These are phyloP conservation scores for Fusarium ramigenum DNA, from an alignment of 2,329 filamentous ascomycete genomes.

Conservation along the genomic window DNA sequence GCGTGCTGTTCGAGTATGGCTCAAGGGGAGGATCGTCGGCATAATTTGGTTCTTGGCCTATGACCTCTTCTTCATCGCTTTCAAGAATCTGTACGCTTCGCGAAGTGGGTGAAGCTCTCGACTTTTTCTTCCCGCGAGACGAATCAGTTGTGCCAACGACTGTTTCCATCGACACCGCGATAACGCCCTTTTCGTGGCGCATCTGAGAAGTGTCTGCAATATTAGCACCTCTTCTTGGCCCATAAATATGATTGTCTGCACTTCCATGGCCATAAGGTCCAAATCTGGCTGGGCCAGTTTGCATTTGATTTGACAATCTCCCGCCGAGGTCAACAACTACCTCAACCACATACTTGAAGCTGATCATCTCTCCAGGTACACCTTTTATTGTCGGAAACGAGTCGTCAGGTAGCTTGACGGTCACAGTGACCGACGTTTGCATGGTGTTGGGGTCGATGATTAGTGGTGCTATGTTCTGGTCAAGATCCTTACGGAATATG, in stretches of 20 bases:
- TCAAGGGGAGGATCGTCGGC: slow-evolving; percentile 37
- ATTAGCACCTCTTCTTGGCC: slow-evolving; percentile 58
- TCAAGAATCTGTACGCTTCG: slow-evolving; percentile 43
- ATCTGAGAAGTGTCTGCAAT: slow-evolving; percentile 90
- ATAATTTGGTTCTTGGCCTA: slow-evolving; percentile 35
- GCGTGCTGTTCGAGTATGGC: slow-evolving; percentile 23
- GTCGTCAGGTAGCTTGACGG: slow-evolving; percentile 87
- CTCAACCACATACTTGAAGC: slow-evolving; percentile 93
- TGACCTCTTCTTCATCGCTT: slow-evolving; percentile 47
- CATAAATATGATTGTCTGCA: slow-evolving; percentile 45
- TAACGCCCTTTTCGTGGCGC: slow-evolving; percentile 89
- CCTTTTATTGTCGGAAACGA: slow-evolving; percentile 90
- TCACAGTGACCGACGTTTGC: slow-evolving; percentile 81
- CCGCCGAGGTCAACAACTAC: slow-evolving; percentile 93
- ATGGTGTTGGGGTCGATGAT: slow-evolving; percentile 86
- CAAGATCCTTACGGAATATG: slow-evolving; percentile 94
- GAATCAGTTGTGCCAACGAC: slow-evolving; percentile 88
- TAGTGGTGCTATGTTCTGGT: slow-evolving; percentile 87
- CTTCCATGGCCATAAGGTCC: slow-evolving; percentile 46
- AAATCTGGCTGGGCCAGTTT: slow-evolving; percentile 63
- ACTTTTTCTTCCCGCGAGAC: slow-evolving; percentile 49
- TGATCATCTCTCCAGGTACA: slow-evolving; percentile 93
- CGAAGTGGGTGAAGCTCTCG: slow-evolving; percentile 39
- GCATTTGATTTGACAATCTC: slow-evolving; percentile 77
- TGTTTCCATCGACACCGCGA: slow-evolving; percentile 85